Base-by-base conservation (phyloP, 2,329 filamentous ascomycete species). In the Zymoseptoria ardabiliae region DNA sequence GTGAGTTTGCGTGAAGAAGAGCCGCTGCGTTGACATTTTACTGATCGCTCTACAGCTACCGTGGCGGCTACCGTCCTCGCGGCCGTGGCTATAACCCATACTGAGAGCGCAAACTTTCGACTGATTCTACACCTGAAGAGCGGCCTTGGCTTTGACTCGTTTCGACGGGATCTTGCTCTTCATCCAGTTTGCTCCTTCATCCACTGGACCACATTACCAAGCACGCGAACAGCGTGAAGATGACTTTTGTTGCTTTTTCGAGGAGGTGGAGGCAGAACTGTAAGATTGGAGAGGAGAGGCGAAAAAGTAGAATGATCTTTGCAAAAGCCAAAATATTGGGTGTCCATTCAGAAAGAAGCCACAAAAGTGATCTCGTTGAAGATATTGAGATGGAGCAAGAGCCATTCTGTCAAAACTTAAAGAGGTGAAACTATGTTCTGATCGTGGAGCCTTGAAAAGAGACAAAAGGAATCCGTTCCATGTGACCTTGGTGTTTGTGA, bases 31-130 rank as follows among this genome's bases (percentile, higher is more conserved):
- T 17, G 35, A 17, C 4, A 13, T 13, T 76, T 59, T 22, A 53
- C 54, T 65, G 51, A 64, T 54, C 23, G 49, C 21, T 51, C 7
- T 17, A 9, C 57, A 70, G 69, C 19, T 74, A 74, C 63, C 70
- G 72, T 52, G 72, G 72, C 48, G 72, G 72, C 19, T 73, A 71
- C 61, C 68, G 72, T 57, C 66, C 68, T 49, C 67, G 72, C 30
- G 69, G 69, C 48, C 70, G 72, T 53, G 73, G 73, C 59, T 74
- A 71, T 66, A 67, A 71, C 56, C 73, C 73, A 6, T 74, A 74
- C 68, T 75, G 66, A 73, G 63, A 57, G 49, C 55, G n/a, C 74
- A 59, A 53, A 58, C 61, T 57, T 64, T 28, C 22, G 22, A 28
- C 6, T 17, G 13, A 23, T 22, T 19, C 22, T 28, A 30, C 19